Evolutionary conservation across 306 rosid species (phyloP), one percentile per base, ranked within the genome.

Genomic region (Begonia loranthoides): DNA sequence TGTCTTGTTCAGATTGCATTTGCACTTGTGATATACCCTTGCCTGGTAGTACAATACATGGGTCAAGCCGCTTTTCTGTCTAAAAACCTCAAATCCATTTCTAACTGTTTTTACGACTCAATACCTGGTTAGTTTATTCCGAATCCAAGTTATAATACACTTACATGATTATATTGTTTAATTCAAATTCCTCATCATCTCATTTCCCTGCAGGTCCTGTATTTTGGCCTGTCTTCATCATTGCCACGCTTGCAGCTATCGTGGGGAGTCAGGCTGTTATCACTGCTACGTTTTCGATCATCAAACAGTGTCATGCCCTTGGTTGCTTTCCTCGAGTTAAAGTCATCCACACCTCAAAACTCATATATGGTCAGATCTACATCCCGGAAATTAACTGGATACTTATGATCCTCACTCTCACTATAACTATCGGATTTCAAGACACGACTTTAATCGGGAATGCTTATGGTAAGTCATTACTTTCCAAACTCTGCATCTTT

Each of bases 231-330:
- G 77, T 86, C 64, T 79, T 86, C 66, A 70, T 86, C 62, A 65
- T 79, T 44, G 88, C 83, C 59, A 86, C 93, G 39, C 85, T 86
- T 15, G 95, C 95, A 19, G 66, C 95, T 49, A 82, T 86, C 63
- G 95, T 86, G 67, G 95, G 93, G 68, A 86, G 95, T 65, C 95
- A 86, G 67, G 93, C 95, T 65, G 86, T 86, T 57, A 86, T 86
- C 52, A 76, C 85, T 51, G 95, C 88, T 39, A 86, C 95, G 61
- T 86, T 82, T 76, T 86, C 95, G 55, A 86, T 82, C 57, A 53
- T 86, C 66, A 86, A 86, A 69, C 93, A 86, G 64, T 86, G 93
- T 48, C 88, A 86, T 71, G 87, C 88, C 55, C 88, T 86, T 61
- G 95, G 95, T 55, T 86, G 95, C 83, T 86, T 86, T 72, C 95